Base-by-base conservation (phyloP, 2,329 filamentous ascomycete species). In the Calonectria fujianensis region DNA sequence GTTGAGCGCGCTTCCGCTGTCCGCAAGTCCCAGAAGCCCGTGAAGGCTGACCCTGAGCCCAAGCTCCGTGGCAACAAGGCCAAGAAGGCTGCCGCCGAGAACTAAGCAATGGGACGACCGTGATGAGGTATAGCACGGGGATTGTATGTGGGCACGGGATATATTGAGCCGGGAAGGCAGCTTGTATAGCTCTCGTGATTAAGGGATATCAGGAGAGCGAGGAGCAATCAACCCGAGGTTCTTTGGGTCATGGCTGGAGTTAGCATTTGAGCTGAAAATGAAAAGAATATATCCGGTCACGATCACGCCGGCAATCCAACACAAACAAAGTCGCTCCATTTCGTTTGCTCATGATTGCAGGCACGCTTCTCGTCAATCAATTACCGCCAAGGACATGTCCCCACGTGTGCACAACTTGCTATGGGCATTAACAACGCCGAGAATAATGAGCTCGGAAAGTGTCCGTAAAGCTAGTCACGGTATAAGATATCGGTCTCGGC, bases 1-100 rank as follows among this genome's bases (percentile, higher is more conserved):
- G 93, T 98, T 84, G 90, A 95, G 87, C 95, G 97, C 84, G 95
- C 94, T 85, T 96, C 93, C 83, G 95, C 96, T 83, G 91, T 98
- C 90, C 94, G 93, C 87, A 90, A 90, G 84, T 93, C 94, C 82
- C 94, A 97, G 92, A 91, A 90, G 85, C 89, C 93, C 81, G 92
- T 93, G 88, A 97, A 97, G 93, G 90, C 93, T 76, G 87, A 89
- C 78, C 92, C 92, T 82, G 92, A 93, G 88, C 85, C 87, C 84
- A 97, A 98, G 93, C 90, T 90, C 82, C 92, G 95, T 84, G 96
- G 96, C 82, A 61, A 39, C 32, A 90, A 90, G 91, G 95, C 94
- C 83, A 91, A 91, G 89, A 93, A 94, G 90, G 93, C 93, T 79
- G 90, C 89, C 69, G 66, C 84, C 79, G 82, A 84, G 77, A 82